Base-by-base conservation (phyloP, 257 asterid genomes). In the Echium plantagineum region DNA sequence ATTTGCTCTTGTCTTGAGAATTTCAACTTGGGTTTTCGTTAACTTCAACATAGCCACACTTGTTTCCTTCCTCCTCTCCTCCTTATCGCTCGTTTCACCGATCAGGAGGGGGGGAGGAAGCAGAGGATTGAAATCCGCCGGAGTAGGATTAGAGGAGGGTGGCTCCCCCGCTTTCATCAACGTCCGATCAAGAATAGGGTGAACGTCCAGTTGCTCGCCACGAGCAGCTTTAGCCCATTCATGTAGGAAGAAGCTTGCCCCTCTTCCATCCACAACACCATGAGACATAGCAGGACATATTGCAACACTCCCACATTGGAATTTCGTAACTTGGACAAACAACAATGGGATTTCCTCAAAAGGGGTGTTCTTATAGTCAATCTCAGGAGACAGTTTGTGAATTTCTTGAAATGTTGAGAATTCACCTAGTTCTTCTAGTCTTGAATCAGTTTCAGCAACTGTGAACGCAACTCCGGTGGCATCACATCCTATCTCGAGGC, bases 401-500 rank as follows among this genome's bases (percentile, higher is more conserved):
- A 86, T 66, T 1, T 78, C 71, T 7, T 69, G 60, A 1, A 76
- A 68, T 0, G 89, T 85, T 0, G 78, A 73, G 67, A 82, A 85
- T 28, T 85, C 85, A 0, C 78, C 87, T 62, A 80, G 71, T 62
- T 85, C 89, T 28, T 56, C 82, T 4, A 85, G 57, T 28, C 42
- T 66, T 6, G 76, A 59, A 2, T 80, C 85, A 0, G 83, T 32
- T 31, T 80, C 81, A 9, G 87, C 85, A 54, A 80, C 87, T 7
- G 72, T 52, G 16, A 85, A 54, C 0, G 74, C 68, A 31, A 73
- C 85, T 1, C 87, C 87, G 32, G 58, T 47, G 10, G 75, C 74
- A 3, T 76, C 82, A 70, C 87, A 85, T 32, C 67, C 80, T 30
- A 85, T 78, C 72, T 75, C 86, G 21, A 80, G 83, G 52, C 94